Percentiles rank a stretch among this genome's conserved stretches.
phyloP scores from a whole-genome alignment of 768 basidiomycete genomes.

The Trametes sanguinea region DNA sequence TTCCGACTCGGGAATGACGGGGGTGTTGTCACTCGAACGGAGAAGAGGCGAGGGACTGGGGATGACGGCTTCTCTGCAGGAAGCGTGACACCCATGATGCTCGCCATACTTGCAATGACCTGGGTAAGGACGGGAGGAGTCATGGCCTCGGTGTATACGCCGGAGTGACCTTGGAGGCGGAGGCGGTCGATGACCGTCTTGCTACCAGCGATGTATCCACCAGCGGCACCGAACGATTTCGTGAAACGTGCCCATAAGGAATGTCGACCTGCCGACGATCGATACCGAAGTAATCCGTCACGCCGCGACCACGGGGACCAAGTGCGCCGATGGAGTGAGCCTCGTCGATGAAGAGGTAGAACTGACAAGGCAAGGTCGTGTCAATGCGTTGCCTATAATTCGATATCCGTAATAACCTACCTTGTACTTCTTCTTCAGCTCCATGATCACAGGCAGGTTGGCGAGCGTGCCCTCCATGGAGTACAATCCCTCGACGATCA shows the following conservation, averaged over 20 bases:
- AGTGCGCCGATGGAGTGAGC: constrained; percentile 97
- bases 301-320: constrained; percentile 92
- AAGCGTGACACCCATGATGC: constrained; percentile 85
- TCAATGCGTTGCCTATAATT: neutral
- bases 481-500: constrained; percentile 94
- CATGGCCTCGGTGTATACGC: constrained; percentile 88
- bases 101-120: constrained; percentile 88
- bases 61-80: constrained; percentile 35
- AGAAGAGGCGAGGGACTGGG: constrained; percentile 38
- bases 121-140: constrained; percentile 90
- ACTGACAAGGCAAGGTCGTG: constrained; percentile 49
- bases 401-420: constrained; percentile 43
- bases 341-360: constrained; percentile 95
- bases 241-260: constrained; percentile 99
- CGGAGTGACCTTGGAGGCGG: constrained; percentile 78
- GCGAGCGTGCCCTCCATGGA: constrained; percentile 98
- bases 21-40: constrained; percentile 32
- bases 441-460: constrained; percentile 78
- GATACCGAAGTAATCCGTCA: constrained; percentile 91
- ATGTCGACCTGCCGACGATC: constrained; percentile 83
- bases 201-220: constrained; percentile 90
- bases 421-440: constrained; percentile 94
- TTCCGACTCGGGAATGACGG: constrained; percentile 49
- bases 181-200: constrained; percentile 81
- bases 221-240: constrained; percentile 90